Base-by-base conservation (phyloP, 306 rosid species). In the Cotoneaster glaucophyllus region DNA sequence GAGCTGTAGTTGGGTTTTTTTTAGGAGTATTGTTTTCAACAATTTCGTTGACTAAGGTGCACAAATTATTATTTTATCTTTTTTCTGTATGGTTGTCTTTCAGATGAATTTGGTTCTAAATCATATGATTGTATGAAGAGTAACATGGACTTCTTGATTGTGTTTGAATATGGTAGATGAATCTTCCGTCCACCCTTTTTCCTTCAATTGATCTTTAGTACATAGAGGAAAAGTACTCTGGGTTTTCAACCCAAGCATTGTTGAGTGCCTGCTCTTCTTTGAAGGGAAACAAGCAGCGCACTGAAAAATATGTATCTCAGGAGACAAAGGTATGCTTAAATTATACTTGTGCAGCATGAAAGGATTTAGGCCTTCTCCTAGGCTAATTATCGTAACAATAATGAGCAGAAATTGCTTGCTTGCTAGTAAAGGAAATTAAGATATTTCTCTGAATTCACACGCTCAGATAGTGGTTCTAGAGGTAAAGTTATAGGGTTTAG, bases 21-120 rank as follows among this genome's bases (percentile, higher is more conserved):
- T 66, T 94, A 68, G 98, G 97, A 74, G 86, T 83, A 43, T 87
- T 94, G 24, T 87, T 86, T 72, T 90, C 96, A 74, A 90, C 93
- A 19, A 19, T 90, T 67, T 68, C 93, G 31, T 74, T 94, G 78
- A 77, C 88, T 45, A 89, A 88, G 98, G 98, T 91, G 21, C 43
- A 29, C 31, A 14, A 48, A 48, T 48, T 48, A 15, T 14, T 0
- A 15, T 48, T 3, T 15, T 14, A 48, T 69, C 70, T 79, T 67
- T 56, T 72, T 34, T 64, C 44, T 28, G 3, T 57, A 43, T 74
- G 43, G 62, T 66, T 79, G 28, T 31, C 41, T 64, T 70, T 76
- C 31, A 48, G 8, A 45, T 72, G 73, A 32, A 62, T 70, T 69
- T 29, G 45, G 64, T 64, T 70, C 39, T 18, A 24, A 64, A 28